Evolutionary conservation across 208 protist genomes (phyloP).

Genomic region (Crithidia acanthocephali): DNA sequence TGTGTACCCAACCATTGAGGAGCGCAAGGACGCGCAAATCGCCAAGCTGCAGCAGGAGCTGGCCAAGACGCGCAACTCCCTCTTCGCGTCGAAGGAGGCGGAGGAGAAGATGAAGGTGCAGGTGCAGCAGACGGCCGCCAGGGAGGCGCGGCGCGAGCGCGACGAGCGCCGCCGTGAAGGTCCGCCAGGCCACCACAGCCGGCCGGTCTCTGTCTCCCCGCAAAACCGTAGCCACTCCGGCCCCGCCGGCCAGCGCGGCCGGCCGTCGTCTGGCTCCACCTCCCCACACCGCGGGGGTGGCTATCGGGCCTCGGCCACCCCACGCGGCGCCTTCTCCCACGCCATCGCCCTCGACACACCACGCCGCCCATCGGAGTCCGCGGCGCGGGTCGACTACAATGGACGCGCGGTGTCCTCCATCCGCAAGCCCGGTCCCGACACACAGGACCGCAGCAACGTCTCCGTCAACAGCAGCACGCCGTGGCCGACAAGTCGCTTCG

Average conservation of each 20-base stretch:
- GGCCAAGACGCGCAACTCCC: conserved; percentile 51
- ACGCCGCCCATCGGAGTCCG: conserved; percentile 7
- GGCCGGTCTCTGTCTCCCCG: background rate
- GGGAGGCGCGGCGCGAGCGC: conserved; percentile 35
- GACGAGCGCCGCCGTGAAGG: conserved; percentile 23
- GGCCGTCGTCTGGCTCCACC: background rate
- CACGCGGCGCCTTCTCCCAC: conserved; percentile 31
- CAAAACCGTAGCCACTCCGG: conserved; percentile 21
- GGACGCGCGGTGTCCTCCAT: conserved; percentile 23
- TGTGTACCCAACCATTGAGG: conserved; percentile 19
- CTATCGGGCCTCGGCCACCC: conserved; percentile 4
- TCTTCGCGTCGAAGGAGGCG: conserved; percentile 45
- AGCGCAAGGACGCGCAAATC: conserved; percentile 43
- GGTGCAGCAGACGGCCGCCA: conserved; percentile 42
- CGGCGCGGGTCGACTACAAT: conserved; percentile 6
- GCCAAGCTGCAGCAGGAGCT: conserved; percentile 68
- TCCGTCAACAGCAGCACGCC: conserved; percentile 26
- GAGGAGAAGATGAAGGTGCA: conserved; percentile 46
- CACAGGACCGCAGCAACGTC: conserved; percentile 10
- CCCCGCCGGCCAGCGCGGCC: conserved; percentile 4
- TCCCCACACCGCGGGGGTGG: conserved; percentile 9
- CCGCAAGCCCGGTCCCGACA: background rate
- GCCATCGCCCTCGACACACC: conserved; percentile 22
- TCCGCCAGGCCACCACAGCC: conserved; percentile 4
- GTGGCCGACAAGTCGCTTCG: conserved; percentile 33